Evolutionary conservation across 495 filamentous ascomycete genomes (phyloP), one percentile per base, ranked within the genome.

Genomic region (Tetracladium marchalianum): DNA sequence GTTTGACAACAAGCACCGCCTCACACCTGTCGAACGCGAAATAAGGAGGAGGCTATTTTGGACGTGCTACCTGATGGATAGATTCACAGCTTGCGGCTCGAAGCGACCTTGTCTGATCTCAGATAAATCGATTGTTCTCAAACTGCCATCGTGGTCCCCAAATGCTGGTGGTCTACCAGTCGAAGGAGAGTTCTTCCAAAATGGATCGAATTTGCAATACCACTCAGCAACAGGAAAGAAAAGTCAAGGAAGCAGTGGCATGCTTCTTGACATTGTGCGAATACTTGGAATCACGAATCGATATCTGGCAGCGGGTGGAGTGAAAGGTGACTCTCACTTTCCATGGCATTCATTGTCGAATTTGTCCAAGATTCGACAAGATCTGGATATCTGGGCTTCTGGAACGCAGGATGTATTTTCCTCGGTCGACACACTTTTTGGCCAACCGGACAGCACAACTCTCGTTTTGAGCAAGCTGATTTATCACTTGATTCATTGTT

Each of bases 271-370:
- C 55, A 88, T 93, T 47, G 80, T 77, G 13, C 79, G 85, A 13
- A 85, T 90, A 22, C 67, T 93, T 7, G 85, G 86, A 15, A 78
- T 79, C n/a, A 88, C 86, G 0, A 88, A 88, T 50, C 77, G 81
- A 49, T 93, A 93, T 62, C 70, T 90, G 35, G 83, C 85, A 11
- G 82, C 84, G 11, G 87, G 87, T 5, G 87, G 87, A 18, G 85
- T 89, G 42, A 90, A 89, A 59, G 85, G 84, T 38, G 87, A 93
- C 57, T 87, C 84, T 0, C 85, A 90, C 56, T 90, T 90, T 53
- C 85, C 86, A 12, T 93, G 87, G 87, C 85, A 93, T 58, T 75
- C 85, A 4, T 70, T 86, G 17, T 90, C 85, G 7, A 89, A 82
- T 53, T 69, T 90, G 0, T 90, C 86, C 38, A 87, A 88, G 53